Evolutionary conservation across 306 rosid genomes (phyloP), one percentile per base, ranked within the genome.

Genomic region (Heteromeles arbutifolia): DNA sequence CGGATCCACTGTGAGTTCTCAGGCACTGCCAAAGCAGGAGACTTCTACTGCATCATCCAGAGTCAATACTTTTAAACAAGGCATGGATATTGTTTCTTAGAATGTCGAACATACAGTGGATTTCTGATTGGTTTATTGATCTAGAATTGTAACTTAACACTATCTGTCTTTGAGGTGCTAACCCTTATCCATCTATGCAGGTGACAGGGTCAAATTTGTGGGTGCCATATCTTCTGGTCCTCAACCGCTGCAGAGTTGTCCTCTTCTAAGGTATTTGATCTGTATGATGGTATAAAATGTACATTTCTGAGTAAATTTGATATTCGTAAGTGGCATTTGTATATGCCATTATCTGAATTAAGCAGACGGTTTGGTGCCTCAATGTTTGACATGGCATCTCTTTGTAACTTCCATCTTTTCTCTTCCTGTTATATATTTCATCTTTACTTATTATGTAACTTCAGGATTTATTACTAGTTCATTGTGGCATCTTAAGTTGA

Each of bases 191-290:
- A 69, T 78, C 75, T 74, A 73, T 87, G 80, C 86, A 96, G 99
- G 99, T 76, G 99, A 92, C 80, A 85, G 92, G 67, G 99, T 96
- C 41, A 96, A 85, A 84, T 96, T 81, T 82, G 87, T 96, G 52
- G 99, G 98, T 72, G 65, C 87, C 8, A 9, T 83, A 65, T 79
- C 93, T 82, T 83, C 88, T 72, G 78, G 78, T 18, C 76, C 77
- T 77, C 64, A 92, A 14, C 26, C 89, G 7, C 77, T 81, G 25
- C 89, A 82, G 59, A 85, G 59, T 80, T 82, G 77, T 83, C 80
- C 89, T 76, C 80, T 86, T 77, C 80, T 86, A 53, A 92, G 98
- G 99, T 92, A 90, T 29, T 58, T 67, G 22, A 32, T 37, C 39
- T 67, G 66, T 50, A 34, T 26, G 25, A 59, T 45, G 73, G 19